phyloP scores from a whole-genome alignment of 75 land plant species.

The Sequoiadendron giganteum region DNA sequence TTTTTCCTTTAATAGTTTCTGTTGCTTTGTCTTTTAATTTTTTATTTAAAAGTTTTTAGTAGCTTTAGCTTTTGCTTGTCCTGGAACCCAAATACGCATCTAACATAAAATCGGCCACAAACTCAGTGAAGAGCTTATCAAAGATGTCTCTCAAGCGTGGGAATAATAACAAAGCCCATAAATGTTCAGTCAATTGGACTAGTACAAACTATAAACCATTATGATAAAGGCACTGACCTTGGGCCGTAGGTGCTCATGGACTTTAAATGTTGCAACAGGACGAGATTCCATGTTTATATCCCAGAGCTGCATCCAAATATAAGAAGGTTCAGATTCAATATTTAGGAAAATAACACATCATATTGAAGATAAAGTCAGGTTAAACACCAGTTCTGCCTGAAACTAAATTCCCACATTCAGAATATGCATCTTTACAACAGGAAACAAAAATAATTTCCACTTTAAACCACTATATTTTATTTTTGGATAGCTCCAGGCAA shows the following conservation, averaged over 20 bases:
- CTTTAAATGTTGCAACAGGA: conserved; percentile 91
- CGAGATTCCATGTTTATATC: conserved; percentile 96
- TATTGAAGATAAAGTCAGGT: background rate
- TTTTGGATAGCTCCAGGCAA: background rate
- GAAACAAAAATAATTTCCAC: background rate
- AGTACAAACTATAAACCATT: background rate
- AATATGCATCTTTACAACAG: background rate
- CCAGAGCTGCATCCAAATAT: conserved; percentile 70
- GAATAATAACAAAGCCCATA: background rate
- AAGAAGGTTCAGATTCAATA: background rate
- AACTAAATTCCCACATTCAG: background rate
- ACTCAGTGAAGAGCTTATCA: background rate
- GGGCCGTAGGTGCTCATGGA: conserved; percentile 90
- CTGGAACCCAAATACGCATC: background rate
- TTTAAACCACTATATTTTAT: background rate
- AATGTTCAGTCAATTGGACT: background rate
- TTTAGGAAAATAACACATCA: background rate
- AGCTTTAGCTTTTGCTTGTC: background rate
- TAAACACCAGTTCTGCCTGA: background rate
- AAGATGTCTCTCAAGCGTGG: background rate
- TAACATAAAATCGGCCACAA: background rate
- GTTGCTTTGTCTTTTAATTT: background rate
- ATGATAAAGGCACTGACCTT: conserved; percentile 45
- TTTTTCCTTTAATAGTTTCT: background rate
- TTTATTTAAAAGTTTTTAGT: background rate